These are phyloP conservation scores for Cryphonectria parasitica DNA, from an alignment of 2,329 filamentous ascomycete genomes.

Conservation along the genomic window DNA sequence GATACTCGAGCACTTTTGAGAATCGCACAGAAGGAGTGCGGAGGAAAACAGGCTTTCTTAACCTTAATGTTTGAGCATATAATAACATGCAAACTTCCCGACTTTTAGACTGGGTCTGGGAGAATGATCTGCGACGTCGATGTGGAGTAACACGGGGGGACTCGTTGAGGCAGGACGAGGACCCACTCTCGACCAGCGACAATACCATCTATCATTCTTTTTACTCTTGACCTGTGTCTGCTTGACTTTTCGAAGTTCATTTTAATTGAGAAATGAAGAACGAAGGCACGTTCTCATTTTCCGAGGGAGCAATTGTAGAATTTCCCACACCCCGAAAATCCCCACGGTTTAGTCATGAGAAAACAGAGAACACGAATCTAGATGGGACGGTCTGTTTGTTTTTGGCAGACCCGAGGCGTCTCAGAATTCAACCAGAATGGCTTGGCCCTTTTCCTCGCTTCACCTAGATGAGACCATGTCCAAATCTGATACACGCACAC, in stretches of 20 bases:
- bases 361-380: background rate
- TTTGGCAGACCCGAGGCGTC: background rate
- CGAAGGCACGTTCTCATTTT: background rate
- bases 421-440: background rate
- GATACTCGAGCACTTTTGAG: background rate
- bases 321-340: too few species aligned
- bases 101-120: background rate
- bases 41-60: background rate
- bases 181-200: background rate
- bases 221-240: background rate
- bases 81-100: background rate
- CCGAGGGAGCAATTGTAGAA: background rate
- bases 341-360: background rate
- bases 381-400: background rate
- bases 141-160: slow-evolving; percentile 1
- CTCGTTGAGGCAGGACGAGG: slow-evolving; percentile 4
- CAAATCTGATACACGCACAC: slow-evolving; percentile 5
- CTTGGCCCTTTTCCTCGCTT: slow-evolving; percentile 3
- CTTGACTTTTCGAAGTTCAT: background rate
- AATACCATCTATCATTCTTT: background rate
- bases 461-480: background rate
- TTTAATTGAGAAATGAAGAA: background rate
- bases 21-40: background rate
- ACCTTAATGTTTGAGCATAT: background rate
- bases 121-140: slow-evolving; percentile 3